Conservation (phyloP, 23 red algal genomes). For the Gracilariopsis chorda region DNA sequence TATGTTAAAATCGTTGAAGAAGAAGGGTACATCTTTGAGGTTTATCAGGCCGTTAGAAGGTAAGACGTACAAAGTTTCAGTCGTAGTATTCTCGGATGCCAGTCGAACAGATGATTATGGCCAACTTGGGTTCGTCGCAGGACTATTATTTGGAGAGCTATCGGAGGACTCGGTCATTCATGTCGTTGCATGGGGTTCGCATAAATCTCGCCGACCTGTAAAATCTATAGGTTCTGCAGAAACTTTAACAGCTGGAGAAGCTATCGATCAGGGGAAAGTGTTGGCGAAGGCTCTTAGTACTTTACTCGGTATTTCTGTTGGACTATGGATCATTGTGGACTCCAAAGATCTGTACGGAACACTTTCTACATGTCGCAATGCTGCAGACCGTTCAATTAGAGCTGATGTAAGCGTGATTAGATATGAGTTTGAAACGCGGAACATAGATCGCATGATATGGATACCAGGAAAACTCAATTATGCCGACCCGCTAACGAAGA, state of each 20-base stretch:
- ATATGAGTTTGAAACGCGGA: not conserved
- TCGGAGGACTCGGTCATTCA: not conserved
- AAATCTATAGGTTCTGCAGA: not conserved
- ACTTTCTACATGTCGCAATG: not conserved
- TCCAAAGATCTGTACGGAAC: not conserved
- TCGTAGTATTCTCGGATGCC: constrained; percentile 13
- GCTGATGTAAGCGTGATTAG: not conserved
- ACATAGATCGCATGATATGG: not conserved
- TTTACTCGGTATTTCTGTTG: not conserved
- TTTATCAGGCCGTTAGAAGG: not conserved
- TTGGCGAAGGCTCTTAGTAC: not conserved
- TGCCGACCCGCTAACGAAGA: not conserved
- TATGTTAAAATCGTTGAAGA: constrained; percentile 7
- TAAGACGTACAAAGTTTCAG: not conserved
- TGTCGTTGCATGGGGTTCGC: not conserved
- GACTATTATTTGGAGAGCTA: constrained; percentile 25
- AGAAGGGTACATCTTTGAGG: constrained; percentile 10
- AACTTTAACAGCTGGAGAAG: not conserved
- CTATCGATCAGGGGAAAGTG: not conserved
- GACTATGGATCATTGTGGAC: not conserved
- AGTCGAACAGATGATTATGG: not conserved
- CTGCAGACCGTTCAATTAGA: not conserved
- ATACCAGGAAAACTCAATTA: not conserved
- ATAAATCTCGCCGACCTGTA: not conserved
- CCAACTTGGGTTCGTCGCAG: constrained; percentile 33